phyloP scores from a whole-genome alignment of 805 yeast genomes.

The Saccharomyces eubayanus region DNA sequence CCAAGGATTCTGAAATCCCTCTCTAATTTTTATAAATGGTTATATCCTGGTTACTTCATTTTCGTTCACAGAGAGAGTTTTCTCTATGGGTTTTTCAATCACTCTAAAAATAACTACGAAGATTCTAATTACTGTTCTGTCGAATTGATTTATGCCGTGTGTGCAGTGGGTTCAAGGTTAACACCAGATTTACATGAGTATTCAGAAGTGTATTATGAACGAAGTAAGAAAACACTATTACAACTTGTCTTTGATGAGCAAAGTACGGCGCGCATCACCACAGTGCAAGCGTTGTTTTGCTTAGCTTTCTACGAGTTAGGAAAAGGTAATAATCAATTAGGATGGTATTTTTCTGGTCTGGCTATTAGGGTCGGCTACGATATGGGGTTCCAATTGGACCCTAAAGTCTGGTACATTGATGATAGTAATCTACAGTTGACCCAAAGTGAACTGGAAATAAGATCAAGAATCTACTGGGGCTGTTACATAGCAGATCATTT shows the following conservation, averaged over 20 bases:
- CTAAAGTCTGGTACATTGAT: conserved; percentile 46
- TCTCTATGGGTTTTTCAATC: conserved; percentile 51
- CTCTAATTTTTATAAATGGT: conserved; percentile 48
- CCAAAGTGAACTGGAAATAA: conserved; percentile 46
- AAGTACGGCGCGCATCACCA: conserved; percentile 38
- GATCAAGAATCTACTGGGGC: conserved; percentile 61
- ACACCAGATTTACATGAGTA: conserved; percentile 36
- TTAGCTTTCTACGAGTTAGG: conserved; percentile 56
- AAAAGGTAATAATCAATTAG: conserved; percentile 47
- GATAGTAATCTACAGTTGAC: conserved; percentile 31
- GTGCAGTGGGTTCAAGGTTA: conserved; percentile 51
- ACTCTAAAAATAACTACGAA: conserved; percentile 35
- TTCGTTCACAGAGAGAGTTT: conserved; percentile 59
- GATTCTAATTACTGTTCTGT: conserved; percentile 46
- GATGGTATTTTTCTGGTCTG: conserved; percentile 56
- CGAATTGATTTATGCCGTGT: conserved; percentile 45
- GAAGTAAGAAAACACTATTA: conserved; percentile 38
- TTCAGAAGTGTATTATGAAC: conserved; percentile 39
- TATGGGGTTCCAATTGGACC: conserved; percentile 54
- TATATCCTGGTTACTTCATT: conserved; percentile 55
- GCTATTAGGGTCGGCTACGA: conserved; percentile 61
- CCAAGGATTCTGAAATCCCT: conserved; percentile 25
- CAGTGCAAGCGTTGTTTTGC: conserved; percentile 50
- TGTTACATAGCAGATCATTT: conserved; percentile 57
- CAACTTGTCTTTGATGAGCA: conserved; percentile 33